Base-by-base conservation (phyloP, 257 asterid genomes). In the Rubia yunnanensis region DNA sequence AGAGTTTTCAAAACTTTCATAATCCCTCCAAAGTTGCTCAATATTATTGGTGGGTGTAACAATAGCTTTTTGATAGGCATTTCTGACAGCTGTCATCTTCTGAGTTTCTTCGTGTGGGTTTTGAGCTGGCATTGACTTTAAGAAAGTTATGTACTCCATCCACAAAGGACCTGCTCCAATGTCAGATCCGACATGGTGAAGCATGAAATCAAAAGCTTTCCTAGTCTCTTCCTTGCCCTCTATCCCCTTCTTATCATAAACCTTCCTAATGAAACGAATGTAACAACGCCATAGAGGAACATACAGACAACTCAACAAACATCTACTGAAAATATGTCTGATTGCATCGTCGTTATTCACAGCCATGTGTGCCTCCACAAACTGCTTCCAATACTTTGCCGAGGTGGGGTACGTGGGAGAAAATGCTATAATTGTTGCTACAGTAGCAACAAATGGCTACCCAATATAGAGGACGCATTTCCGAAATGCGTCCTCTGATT, bases 1-100 rank as follows among this genome's bases (percentile, higher is more conserved):
- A 31, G 99, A 76, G 77, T 90, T 94, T 76, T 94, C 99, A 81
- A 94, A 94, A 84, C 73, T 90, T 81, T 90, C 99, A 56, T 94
- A 94, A 72, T 94, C 99, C 79, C 95, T 88, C 99, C 97, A 94
- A 66, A 94, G 92, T 71, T 94, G 99, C 86, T 90, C 97, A 63
- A 88, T 84, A 48, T 83, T 94, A 76, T 86, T 94, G 48, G 91
- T 86, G 30, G 99, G 99, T 77, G 92, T 86, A 57, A 94, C 81
- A 72, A 94, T 85, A 55, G 95, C 97, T 80, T 87, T 86, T 74
- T 94, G 99, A 73, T 90, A 94, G 38, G 82, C 83, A 83, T 86
- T 94, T 53, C 97, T 86, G 75, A 94, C 77, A 68, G 83, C 72
- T 56, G 94, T 86, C 96, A 94, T 94, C 60, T 95, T 73, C 59